phyloP scores from a whole-genome alignment of 2,329 filamentous ascomycete genomes.

The Talaromyces pinophilus region DNA sequence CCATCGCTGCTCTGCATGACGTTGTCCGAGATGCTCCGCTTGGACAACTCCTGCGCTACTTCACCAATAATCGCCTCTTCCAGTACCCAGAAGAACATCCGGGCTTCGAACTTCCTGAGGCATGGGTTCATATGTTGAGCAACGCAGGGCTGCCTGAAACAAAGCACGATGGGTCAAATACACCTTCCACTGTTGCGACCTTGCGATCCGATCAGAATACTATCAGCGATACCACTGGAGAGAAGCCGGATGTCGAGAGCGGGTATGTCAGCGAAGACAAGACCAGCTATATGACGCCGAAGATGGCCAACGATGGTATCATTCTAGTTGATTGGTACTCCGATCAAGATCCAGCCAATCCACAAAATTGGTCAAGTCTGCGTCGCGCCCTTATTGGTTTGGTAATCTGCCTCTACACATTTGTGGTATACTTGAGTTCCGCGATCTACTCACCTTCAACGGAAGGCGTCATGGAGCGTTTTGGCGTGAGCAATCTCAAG shows the following conservation, averaged over 20 bases:
- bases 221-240: not conserved
- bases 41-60: slow-evolving; percentile 49
- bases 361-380: slow-evolving; percentile 31
- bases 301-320: slow-evolving; percentile 38
- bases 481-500: slow-evolving; percentile 23
- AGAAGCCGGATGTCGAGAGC: not conserved
- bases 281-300: slow-evolving; percentile 20
- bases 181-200: not conserved
- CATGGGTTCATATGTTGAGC: not conserved
- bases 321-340: slow-evolving; percentile 40
- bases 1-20: not conserved
- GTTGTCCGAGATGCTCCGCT: slow-evolving; percentile 33
- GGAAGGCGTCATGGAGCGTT: slow-evolving; percentile 10
- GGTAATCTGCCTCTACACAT: slow-evolving; percentile 38
- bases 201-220: not conserved
- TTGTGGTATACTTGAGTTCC: slow-evolving; percentile 40
- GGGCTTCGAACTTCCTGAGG: slow-evolving; percentile 26
- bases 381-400: slow-evolving; percentile 16
- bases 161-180: not conserved
- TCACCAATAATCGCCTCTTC: slow-evolving; percentile 46
- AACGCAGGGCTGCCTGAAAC: not conserved
- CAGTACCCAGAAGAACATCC: slow-evolving; percentile 49
- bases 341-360: slow-evolving; percentile 31
- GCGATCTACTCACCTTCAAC: slow-evolving; percentile 30
- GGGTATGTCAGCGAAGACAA: not conserved